Evolutionary conservation across 2,329 filamentous ascomycete genomes (phyloP).

Genomic region (Teratosphaeria nubilosa): DNA sequence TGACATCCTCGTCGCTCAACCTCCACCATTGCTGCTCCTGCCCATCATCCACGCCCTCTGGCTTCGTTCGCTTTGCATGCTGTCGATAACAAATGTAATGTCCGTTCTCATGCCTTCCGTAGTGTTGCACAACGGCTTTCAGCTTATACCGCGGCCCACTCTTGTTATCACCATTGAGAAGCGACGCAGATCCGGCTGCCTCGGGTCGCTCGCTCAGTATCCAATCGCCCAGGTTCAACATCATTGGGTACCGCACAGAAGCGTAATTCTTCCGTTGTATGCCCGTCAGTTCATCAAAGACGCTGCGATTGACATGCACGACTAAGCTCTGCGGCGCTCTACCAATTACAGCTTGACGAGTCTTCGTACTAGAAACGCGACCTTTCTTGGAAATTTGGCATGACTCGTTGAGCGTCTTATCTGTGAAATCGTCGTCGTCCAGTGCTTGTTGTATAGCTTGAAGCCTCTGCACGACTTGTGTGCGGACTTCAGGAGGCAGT

Average conservation of each 20-base stretch:
- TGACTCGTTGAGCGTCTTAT: constrained; percentile 35
- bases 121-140: constrained; percentile 77
- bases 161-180: constrained; percentile 22
- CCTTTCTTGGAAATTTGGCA: constrained; percentile 47
- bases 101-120: constrained; percentile 84
- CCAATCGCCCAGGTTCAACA: constrained; percentile 73
- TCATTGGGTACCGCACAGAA: constrained; percentile 62
- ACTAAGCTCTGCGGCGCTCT: constrained; percentile 70
- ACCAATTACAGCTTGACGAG: constrained; percentile 77
- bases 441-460: constrained; percentile 59
- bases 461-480: constrained; percentile 44
- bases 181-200: neutral
- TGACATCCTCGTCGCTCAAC: constrained; percentile 81
- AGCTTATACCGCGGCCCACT: constrained; percentile 55
- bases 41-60: constrained; percentile 1
- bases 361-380: constrained; percentile 70
- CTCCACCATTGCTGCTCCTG: constrained; percentile 60
- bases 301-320: constrained; percentile 82
- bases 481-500: constrained; percentile 34
- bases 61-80: constrained; percentile 36
- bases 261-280: constrained; percentile 75
- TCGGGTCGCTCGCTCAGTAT: constrained; percentile 45
- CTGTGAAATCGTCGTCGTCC: constrained; percentile 70
- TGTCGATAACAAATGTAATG: constrained; percentile 90
- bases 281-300: constrained; percentile 77